These are phyloP conservation scores for Echinosphaeria canescens DNA, from an alignment of 2,329 filamentous ascomycete genomes.

Conservation along the genomic window DNA sequence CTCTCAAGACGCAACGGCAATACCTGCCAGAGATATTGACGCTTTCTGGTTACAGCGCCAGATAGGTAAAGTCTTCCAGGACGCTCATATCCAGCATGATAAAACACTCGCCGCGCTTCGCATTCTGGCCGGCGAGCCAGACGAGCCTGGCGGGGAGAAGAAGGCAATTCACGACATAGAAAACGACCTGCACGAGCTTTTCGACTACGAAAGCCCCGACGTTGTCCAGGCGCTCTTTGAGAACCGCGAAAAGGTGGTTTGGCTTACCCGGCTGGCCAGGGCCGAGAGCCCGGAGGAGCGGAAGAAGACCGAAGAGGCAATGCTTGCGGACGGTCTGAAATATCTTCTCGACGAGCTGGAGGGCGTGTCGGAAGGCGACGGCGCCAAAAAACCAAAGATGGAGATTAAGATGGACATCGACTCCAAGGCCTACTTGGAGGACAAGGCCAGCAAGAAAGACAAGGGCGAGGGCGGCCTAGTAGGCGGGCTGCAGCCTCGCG, in stretches of 20 bases:
- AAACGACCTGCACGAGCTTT: conserved; percentile 95
- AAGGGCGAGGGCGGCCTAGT: conserved; percentile 46
- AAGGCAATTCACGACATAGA: conserved; percentile 82
- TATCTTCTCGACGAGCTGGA: conserved; percentile 75
- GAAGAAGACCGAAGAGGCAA: conserved; percentile 66
- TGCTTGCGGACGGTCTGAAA: conserved; percentile 71
- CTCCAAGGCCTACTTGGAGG: conserved; percentile 31
- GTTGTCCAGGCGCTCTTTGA: conserved; percentile 77
- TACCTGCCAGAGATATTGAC: conserved; percentile 80
- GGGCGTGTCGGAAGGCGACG: conserved; percentile 41
- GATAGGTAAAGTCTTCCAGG: conserved; percentile 70
- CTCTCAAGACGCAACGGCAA: conserved; percentile 33
- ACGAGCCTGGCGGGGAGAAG: conserved; percentile 52
- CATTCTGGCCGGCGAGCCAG: conserved; percentile 58
- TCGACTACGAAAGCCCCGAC: conserved; percentile 92
- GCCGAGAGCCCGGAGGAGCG: conserved; percentile 63
- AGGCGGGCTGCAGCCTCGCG: conserved; percentile 69
- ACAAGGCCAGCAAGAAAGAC: conserved; percentile 21
- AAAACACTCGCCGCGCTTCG: conserved; percentile 73
- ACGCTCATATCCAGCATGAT: conserved; percentile 82
- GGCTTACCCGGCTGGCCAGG: conserved; percentile 74
- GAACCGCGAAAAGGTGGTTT: conserved; percentile 86
- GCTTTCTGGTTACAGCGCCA: conserved; percentile 94
- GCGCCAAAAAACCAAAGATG: conserved; percentile 21
- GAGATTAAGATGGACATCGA: conserved; percentile 87